Conservation (phyloP, 2,329 filamentous ascomycete species). For the Ustulina deusta region DNA sequence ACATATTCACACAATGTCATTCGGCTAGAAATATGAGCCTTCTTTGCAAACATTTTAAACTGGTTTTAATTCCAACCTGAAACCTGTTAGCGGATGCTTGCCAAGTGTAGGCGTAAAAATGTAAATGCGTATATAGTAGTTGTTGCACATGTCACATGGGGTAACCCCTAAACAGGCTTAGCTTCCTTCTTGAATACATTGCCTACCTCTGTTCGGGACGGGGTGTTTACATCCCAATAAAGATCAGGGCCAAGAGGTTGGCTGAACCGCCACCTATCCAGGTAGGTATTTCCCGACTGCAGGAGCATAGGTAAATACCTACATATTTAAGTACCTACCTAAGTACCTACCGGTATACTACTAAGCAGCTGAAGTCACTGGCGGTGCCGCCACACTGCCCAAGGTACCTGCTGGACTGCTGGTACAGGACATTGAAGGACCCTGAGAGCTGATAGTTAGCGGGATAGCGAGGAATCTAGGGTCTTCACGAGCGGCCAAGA, state of each 20-base stretch:
- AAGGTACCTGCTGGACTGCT: constrained; percentile 17
- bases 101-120: background rate
- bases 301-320: no score
- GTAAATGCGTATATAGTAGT: background rate
- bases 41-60: background rate
- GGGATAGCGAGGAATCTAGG: constrained; percentile 13
- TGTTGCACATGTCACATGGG: background rate
- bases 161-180: no score
- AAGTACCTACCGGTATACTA: no score
- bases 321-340: background rate
- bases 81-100: no score
- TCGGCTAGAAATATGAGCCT: background rate
- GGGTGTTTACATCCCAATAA: background rate
- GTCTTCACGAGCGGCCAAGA: constrained; percentile 9
- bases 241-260: background rate
- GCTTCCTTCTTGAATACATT: no score
- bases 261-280: background rate
- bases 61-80: background rate
- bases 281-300: no score
- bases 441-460: constrained; percentile 32
- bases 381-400: constrained; percentile 28
- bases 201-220: no score
- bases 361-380: constrained; percentile 21
- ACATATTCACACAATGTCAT: background rate
- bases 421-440: constrained; percentile 27